Conservation (phyloP, 306 rosid species). For the Inga oerstediana region DNA sequence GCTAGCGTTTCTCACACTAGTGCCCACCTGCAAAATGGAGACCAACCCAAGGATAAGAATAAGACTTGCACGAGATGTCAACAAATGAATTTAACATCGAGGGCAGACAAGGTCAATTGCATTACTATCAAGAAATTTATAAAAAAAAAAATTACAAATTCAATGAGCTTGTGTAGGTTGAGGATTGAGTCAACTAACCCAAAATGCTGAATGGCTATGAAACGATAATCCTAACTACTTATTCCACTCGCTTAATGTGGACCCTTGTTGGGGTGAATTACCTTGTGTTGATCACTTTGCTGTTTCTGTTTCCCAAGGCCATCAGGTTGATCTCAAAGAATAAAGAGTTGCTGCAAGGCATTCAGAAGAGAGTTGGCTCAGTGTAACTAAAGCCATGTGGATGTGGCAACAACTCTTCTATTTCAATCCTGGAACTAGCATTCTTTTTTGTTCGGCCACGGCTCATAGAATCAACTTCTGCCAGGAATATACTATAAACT, state of each 20-base stretch:
- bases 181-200: constrained; percentile 33
- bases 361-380: constrained; percentile 56
- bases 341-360: constrained; percentile 11
- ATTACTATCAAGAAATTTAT: constrained; percentile 32
- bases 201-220: constrained; percentile 22
- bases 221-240: constrained; percentile 3
- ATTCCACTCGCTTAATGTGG: background rate
- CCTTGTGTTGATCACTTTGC: constrained; percentile 41
- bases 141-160: constrained; percentile 16
- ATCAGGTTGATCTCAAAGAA: constrained; percentile 33
- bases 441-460: constrained; percentile 74
- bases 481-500: constrained; percentile 76
- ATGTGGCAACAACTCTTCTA: constrained; percentile 79
- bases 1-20: constrained; percentile 47
- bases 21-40: constrained; percentile 74
- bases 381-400: constrained; percentile 56
- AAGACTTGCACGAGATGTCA: constrained; percentile 52
- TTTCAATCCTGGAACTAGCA: constrained; percentile 73
- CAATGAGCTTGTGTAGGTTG: constrained; percentile 34
- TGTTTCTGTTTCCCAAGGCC: constrained; percentile 34
- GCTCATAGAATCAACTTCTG: constrained; percentile 79
- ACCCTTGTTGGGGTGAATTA: constrained; percentile 25
- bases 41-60: constrained; percentile 60
- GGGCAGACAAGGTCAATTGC: constrained; percentile 37
- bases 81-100: constrained; percentile 49